Evolutionary conservation across 768 basidiomycete species (phyloP), one percentile per base, ranked within the genome.

Genomic region (Pilatotrama ljubarskyi): DNA sequence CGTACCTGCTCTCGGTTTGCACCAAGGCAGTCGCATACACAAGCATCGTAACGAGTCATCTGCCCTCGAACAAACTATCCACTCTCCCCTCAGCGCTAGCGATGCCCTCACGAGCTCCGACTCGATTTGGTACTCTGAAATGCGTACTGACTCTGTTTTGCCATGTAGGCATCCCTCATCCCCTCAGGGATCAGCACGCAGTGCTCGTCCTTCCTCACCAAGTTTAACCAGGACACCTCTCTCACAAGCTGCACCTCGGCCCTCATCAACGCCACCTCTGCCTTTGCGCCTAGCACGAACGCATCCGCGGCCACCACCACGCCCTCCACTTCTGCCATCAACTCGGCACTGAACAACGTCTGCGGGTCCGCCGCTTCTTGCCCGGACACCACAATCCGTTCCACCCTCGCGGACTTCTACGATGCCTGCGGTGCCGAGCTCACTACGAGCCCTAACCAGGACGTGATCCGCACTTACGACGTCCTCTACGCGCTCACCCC

Each of bases 401-500:
- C 76, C 41, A 78, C 84, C 65, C 84, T 98, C 54, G 75, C 83
- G 52, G 58, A 77, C 8, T 97, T 98, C 76, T 86, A 87, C 72
- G 67, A 81, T 9, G 79, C 82, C 11, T 99, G 96, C 80, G 58
- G 76, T 0, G 58, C 69, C 18, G 96, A 98, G 76, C 76, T 99
- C 65, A 84, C 83, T 3, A 75, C 80, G 10, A 68, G 56, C 48
- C 69, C 75, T 47, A 82, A 81, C 63, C 0, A 44, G 0, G 70
- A 78, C 24, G 89, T 97, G 46, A 71, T 84, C 71, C 66, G 73
- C 25, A 74, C 82, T 1, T 99, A 98, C 76, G 95, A 98, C 70
- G 76, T 85, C 29, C 76, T 98, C 26, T 99, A 93, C 77, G 64
- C 80, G 59, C 63, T 95, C 44, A 62, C 70, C 11, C 93, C 95